These are phyloP conservation scores for Crucibulum parvulum DNA, from an alignment of 1,284 basidiomycete species.

Conservation along the genomic window DNA sequence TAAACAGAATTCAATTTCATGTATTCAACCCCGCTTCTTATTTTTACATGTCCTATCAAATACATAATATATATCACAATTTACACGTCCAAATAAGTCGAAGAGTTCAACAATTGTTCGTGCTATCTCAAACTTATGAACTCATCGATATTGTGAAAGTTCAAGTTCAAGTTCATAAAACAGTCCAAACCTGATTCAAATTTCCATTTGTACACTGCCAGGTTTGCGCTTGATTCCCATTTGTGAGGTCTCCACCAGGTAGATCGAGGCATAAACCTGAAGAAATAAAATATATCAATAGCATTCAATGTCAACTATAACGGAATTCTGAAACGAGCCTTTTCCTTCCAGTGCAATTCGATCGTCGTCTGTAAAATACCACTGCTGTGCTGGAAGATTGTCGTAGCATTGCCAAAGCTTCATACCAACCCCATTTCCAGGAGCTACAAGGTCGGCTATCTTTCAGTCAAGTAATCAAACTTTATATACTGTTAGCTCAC, in stretches of 20 bases:
- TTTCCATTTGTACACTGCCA: constrained; percentile 8
- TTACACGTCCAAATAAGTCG: no score
- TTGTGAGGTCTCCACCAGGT: constrained; percentile 6
- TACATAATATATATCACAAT: no score
- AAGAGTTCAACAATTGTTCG: no score
- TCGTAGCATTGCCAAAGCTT: constrained; percentile 22
- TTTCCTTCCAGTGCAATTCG: constrained; percentile 10
- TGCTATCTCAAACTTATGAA: no score
- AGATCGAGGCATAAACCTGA: constrained; percentile 12
- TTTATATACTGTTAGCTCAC: constrained; percentile 13
- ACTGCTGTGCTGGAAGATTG: constrained; percentile 16
- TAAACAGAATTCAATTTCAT: no score
- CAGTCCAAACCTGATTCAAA: constrained; percentile 10
- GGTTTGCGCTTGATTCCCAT: constrained; percentile 6
- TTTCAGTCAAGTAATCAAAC: background rate
- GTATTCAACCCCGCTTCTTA: no score
- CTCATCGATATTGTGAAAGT: no score
- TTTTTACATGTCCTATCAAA: no score
- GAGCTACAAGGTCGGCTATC: background rate
- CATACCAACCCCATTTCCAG: constrained; percentile 8
- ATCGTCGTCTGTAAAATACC: constrained; percentile 13
- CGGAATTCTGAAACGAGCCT: constrained; percentile 1
- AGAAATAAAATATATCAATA: background rate
- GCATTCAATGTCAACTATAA: background rate
- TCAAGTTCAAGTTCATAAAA: no score